Conservation (phyloP, 2,329 filamentous ascomycete species). For the Cordyceps javanica region DNA sequence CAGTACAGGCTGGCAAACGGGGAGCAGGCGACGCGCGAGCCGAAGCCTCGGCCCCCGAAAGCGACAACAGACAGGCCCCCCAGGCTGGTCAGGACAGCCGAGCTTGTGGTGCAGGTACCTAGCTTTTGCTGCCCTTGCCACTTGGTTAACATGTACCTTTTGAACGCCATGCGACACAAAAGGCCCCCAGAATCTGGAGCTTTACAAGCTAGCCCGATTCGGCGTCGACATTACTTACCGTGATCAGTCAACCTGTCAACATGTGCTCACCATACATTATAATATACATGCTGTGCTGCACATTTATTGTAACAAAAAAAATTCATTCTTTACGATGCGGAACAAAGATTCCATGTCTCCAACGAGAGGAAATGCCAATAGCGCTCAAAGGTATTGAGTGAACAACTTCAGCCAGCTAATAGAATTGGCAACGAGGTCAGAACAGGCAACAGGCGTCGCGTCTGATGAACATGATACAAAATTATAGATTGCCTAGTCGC, state of each 20-base stretch:
- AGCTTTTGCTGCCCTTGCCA: too few relatives aligned
- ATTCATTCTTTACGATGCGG: too few relatives aligned
- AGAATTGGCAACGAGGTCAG: too few relatives aligned
- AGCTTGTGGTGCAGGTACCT: not conserved
- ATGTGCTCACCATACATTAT: not conserved
- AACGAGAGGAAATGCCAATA: too few relatives aligned
- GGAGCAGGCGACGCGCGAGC: constrained; percentile 8
- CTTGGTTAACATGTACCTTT: not conserved
- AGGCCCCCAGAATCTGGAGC: not conserved
- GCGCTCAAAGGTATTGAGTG: too few relatives aligned
- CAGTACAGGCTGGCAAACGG: not conserved
- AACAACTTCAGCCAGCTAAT: too few relatives aligned
- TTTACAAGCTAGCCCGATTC: not conserved
- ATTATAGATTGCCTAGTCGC: too few relatives aligned
- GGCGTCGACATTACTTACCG: not conserved
- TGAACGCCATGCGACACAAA: not conserved
- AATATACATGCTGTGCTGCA: too few relatives aligned
- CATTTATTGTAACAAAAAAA: not conserved
- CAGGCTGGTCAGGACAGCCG: not conserved
- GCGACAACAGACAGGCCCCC: not conserved
- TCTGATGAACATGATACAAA: too few relatives aligned
- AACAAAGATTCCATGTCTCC: too few relatives aligned
- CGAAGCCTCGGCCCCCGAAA: constrained; percentile 11
- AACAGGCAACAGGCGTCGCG: too few relatives aligned
- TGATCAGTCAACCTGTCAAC: not conserved